These are phyloP conservation scores for Aspergillus leporis DNA, from an alignment of 495 filamentous ascomycete genomes.

Conservation along the genomic window DNA sequence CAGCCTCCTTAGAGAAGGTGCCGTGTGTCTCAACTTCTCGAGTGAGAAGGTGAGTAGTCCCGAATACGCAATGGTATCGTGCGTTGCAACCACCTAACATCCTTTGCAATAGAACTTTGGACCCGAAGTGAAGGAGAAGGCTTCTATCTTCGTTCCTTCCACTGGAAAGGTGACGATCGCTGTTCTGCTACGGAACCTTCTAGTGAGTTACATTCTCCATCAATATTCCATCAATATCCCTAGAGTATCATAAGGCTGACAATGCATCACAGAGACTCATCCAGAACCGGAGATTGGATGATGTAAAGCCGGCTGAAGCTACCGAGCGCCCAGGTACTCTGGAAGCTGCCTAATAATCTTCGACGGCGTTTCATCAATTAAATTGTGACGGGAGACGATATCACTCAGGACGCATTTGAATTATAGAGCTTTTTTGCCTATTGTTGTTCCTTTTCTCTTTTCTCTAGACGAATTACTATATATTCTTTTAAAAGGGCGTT, in stretches of 20 bases:
- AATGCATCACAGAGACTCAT: constrained; percentile 43
- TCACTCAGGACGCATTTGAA: constrained; percentile 1
- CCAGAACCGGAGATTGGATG: constrained; percentile 48
- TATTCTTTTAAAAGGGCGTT: background rate
- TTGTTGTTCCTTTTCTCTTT: background rate
- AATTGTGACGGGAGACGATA: constrained; percentile 14
- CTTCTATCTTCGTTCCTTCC: constrained; percentile 94
- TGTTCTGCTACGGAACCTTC: constrained; percentile 81
- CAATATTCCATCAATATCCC: background rate
- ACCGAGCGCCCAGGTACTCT: constrained; percentile 47
- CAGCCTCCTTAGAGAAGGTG: constrained; percentile 78
- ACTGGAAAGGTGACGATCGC: constrained; percentile 98
- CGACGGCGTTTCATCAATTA: constrained; percentile 5
- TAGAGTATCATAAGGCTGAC: constrained; percentile 2
- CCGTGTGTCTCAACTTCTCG: constrained; percentile 96
- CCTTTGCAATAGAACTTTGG: constrained; percentile 71
- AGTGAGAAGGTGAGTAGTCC: constrained; percentile 67
- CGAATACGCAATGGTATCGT: background rate
- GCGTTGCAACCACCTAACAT: constrained; percentile 2
- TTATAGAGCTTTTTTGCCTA: background rate
- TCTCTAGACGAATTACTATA: constrained; percentile 1
- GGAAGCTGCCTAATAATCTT: constrained; percentile 33
- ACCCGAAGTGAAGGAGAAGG: constrained; percentile 83
- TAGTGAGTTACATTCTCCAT: constrained; percentile 56
- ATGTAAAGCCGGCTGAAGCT: constrained; percentile 45